Evolutionary conservation across 2,329 filamentous ascomycete species (phyloP), one percentile per base, ranked within the genome.

Genomic region (Colletotrichum karsti): DNA sequence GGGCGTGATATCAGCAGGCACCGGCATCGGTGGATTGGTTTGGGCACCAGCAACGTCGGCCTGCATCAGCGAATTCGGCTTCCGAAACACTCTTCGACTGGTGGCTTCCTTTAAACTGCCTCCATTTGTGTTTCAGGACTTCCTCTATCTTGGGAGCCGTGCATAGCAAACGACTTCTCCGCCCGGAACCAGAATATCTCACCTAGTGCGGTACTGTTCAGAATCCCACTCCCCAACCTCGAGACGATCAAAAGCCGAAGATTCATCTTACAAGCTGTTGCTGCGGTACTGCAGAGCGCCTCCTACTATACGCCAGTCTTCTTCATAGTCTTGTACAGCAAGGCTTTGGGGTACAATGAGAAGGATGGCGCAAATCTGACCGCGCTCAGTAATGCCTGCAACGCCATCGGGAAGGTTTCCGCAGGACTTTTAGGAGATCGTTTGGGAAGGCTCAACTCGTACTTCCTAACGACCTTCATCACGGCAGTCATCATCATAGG

Each of bases 381-480:
- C 37, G 74, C 79, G 5, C 71, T 81, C 4, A 79, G 76, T 26
- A 82, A 82, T 55, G 79, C 78, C 0, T 76, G 78, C 7, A 81
- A 80, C 64, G 78, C 78, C 2, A 65, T 78, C 5, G 79, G 78
- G 3, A 79, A 79, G 59, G 76, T 82, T 4, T 71, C 74, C 2
- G 77, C 82, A 61, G 80, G 81, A 2, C 74, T 76, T 44, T 67
- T 76, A 3, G 79, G 80, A 3, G 81, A 83, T 65, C 73, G 75
- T 5, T 71, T 78, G 10, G 81, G 81, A 10, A 66, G 80, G 12
- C 72, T 81, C 15, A 82, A 82, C 64, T 77, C 78, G 6, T 44
- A 20, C 0, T 22, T 44, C 4, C 41, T 44, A 1, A 44, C 41
- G 18, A 44, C 41, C 10, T 20, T 44, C 41, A n/a, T 44, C 3